Evolutionary conservation across 768 basidiomycete genomes (phyloP).

Genomic region (Hygrophorus pudorinus): DNA sequence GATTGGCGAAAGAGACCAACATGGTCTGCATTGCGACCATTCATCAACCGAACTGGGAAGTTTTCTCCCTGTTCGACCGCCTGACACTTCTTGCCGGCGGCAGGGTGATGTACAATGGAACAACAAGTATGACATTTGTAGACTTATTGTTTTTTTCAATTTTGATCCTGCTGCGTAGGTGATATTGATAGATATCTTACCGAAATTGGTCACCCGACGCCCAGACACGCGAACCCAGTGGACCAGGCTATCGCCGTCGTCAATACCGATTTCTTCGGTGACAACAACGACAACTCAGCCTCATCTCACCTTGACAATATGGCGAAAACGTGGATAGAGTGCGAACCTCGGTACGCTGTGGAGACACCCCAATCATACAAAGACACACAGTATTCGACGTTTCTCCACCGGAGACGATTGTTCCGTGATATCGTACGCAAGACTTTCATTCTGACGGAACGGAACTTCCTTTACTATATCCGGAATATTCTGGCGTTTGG

Average conservation of each 20-base stretch:
- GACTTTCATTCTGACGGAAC: constrained; percentile 35
- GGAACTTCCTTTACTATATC: constrained; percentile 38
- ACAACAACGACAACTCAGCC: neutral
- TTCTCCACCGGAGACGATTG: neutral
- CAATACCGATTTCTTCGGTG: constrained; percentile 32
- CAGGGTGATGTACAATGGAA: constrained; percentile 26
- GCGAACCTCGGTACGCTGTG: neutral
- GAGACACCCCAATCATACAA: neutral
- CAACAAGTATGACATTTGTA: constrained; percentile 22
- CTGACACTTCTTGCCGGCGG: constrained; percentile 51
- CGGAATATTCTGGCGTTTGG: constrained; percentile 51
- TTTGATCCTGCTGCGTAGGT: constrained; percentile 16
- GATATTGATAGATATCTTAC: neutral
- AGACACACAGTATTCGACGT: neutral
- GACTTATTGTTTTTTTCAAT: constrained; percentile 2
- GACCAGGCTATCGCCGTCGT: constrained; percentile 55
- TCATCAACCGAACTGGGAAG: constrained; percentile 57
- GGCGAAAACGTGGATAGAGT: neutral
- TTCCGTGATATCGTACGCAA: constrained; percentile 22
- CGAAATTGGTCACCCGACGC: neutral
- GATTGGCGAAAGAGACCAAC: constrained; percentile 22
- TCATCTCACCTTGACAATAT: neutral
- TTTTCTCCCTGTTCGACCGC: constrained; percentile 49
- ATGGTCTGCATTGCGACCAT: constrained; percentile 57
- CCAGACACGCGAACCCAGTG: constrained; percentile 23